Conservation (phyloP, 768 basidiomycete species). For the Tylopilus felleus region DNA sequence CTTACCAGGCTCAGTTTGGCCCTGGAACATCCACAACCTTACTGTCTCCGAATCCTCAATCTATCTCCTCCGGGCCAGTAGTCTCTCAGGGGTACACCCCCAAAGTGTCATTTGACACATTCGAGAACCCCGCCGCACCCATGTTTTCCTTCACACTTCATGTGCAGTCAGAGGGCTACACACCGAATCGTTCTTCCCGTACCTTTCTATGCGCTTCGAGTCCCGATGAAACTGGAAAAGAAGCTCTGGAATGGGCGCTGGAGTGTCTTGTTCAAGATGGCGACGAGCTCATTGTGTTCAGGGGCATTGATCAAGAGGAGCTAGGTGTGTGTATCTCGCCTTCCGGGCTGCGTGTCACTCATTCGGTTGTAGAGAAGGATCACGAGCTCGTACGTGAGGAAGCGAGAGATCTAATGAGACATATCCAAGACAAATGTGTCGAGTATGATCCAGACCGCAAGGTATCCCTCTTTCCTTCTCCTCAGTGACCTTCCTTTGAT, state of each 20-base stretch:
- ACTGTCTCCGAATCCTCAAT: constrained; percentile 16
- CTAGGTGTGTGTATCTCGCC: constrained; percentile 47
- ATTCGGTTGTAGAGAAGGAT: constrained; percentile 54
- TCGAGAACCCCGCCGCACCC: constrained; percentile 73
- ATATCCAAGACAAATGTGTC: constrained; percentile 76
- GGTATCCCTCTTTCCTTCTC: constrained; percentile 34
- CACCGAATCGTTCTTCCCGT: constrained; percentile 69
- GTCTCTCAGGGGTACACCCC: constrained; percentile 35
- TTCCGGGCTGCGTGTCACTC: background rate
- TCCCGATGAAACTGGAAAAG: constrained; percentile 80
- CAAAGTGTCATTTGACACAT: constrained; percentile 80
- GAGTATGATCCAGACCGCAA: constrained; percentile 77
- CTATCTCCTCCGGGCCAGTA: constrained; percentile 15
- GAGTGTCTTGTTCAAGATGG: constrained; percentile 81
- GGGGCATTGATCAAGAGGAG: constrained; percentile 87
- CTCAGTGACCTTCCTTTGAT: background rate
- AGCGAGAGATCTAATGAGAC: constrained; percentile 75
- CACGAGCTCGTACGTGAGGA: constrained; percentile 79
- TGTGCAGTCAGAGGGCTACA: constrained; percentile 81
- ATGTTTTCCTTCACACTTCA: constrained; percentile 89
- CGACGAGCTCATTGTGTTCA: constrained; percentile 89
- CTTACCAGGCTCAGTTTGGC: constrained; percentile 15
- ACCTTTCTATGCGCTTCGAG: constrained; percentile 90
- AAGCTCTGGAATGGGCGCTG: constrained; percentile 92
- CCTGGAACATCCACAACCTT: constrained; percentile 12